phyloP scores from a whole-genome alignment of 108 stramenopile species.

The Stephanodiscus triporus region DNA sequence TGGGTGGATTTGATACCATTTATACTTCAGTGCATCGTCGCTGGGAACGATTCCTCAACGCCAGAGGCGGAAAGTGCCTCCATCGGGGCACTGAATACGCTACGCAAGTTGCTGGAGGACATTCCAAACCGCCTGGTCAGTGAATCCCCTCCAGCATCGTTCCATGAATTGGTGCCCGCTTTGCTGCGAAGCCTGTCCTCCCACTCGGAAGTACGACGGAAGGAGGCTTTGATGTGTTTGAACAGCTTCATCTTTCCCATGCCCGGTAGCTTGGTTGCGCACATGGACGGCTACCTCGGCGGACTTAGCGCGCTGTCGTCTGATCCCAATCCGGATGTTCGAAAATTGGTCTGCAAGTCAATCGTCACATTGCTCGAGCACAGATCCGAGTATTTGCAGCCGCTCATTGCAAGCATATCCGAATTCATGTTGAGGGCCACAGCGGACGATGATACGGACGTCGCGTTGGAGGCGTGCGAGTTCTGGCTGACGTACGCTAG shows the following conservation, averaged over 20 bases:
- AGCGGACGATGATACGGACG: constrained; percentile 47
- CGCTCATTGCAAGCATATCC: constrained; percentile 68
- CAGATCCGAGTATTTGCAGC: constrained; percentile 76
- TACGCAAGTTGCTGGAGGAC: constrained; percentile 88
- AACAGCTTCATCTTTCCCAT: constrained; percentile 58
- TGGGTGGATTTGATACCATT: constrained; percentile 48
- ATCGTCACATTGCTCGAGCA: constrained; percentile 74
- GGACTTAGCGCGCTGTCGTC: constrained; percentile 68
- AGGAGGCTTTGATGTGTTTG: constrained; percentile 66
- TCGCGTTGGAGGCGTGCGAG: constrained; percentile 89
- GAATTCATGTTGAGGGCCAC: constrained; percentile 84
- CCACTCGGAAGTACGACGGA: constrained; percentile 26
- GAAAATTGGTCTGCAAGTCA: constrained; percentile 86
- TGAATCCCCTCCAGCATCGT: constrained; percentile 45
- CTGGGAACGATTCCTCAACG: constrained; percentile 16
- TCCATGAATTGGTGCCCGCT: constrained; percentile 68
- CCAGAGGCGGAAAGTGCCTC: constrained; percentile 13
- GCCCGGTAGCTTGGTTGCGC: constrained; percentile 73
- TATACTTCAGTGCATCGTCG: constrained; percentile 32
- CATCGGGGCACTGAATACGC: constrained; percentile 58
- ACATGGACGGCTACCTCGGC: constrained; percentile 78
- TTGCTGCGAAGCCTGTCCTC: constrained; percentile 55
- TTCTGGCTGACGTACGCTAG: constrained; percentile 88
- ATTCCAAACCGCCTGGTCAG: constrained; percentile 52
- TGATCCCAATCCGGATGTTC: constrained; percentile 64